Evolutionary conservation across 768 basidiomycete genomes (phyloP).

Genomic region (Jaapia argillacea): DNA sequence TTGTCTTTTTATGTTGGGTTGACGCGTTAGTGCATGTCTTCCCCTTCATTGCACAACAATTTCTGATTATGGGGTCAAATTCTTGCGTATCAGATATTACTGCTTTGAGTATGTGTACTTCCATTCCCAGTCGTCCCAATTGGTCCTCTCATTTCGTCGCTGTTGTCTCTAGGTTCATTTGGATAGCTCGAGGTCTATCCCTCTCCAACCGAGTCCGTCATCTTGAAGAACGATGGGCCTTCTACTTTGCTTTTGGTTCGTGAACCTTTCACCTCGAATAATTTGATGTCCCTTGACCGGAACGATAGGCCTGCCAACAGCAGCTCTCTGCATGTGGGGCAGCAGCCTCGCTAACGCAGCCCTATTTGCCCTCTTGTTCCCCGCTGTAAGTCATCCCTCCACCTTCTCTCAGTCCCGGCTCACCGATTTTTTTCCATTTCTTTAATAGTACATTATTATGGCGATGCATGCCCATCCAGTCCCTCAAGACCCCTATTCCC

Average conservation of each 20-base stretch:
- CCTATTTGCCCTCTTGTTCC: conserved; percentile 75
- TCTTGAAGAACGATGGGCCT: conserved; percentile 85
- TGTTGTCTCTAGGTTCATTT: conserved; percentile 47
- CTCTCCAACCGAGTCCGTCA: conserved; percentile 59
- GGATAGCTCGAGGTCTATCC: conserved; percentile 67
- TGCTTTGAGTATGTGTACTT: conserved; percentile 67
- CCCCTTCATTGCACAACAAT: neutral
- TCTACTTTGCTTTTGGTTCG: conserved; percentile 75
- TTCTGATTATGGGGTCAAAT: conserved; percentile 7
- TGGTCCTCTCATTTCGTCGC: conserved; percentile 7
- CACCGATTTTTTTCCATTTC: conserved; percentile 3
- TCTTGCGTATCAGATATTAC: conserved; percentile 53
- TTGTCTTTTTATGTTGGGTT: conserved; percentile 77
- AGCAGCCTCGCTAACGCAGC: conserved; percentile 73
- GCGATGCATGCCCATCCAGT: conserved; percentile 69
- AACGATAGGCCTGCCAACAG: conserved; percentile 52
- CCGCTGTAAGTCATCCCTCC: conserved; percentile 41
- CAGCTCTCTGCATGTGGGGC: conserved; percentile 64
- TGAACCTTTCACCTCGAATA: conserved; percentile 6
- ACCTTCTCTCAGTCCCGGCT: conserved; percentile 1
- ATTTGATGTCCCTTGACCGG: neutral
- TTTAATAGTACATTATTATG: conserved; percentile 73
- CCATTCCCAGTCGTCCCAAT: conserved; percentile 3
- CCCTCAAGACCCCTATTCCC: conserved; percentile 69
- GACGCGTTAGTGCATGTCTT: conserved; percentile 55